Percentiles rank a stretch among this genome's conserved stretches.
phyloP scores from a whole-genome alignment of 768 basidiomycete species.

The Boletus sensibilis region DNA sequence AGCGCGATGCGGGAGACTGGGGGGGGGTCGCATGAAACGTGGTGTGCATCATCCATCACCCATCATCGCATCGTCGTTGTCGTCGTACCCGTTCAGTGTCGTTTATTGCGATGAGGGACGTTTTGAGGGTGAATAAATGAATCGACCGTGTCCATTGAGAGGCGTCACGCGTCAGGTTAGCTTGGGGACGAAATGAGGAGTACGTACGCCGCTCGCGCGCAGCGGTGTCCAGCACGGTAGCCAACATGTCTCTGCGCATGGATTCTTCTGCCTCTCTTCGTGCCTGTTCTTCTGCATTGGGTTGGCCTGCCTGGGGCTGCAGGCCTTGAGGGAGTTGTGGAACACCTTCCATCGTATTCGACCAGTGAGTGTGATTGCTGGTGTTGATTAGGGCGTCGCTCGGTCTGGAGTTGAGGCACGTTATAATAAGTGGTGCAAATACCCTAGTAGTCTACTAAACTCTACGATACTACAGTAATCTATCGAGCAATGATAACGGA shows the following conservation, averaged over 20 bases:
- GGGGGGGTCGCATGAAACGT: neutral
- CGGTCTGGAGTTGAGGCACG: neutral
- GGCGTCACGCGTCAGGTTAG: neutral
- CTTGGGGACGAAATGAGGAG: neutral
- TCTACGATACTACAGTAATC: constrained; percentile 7
- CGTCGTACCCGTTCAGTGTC: neutral
- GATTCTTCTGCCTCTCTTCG: constrained; percentile 69
- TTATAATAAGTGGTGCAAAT: neutral
- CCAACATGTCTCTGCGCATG: constrained; percentile 72
- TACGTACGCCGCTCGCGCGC: constrained; percentile 77
- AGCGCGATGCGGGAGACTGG: constrained; percentile 85
- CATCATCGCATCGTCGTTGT: neutral
- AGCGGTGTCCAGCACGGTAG: constrained; percentile 71
- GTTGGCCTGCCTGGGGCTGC: constrained; percentile 40
- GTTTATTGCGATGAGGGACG: neutral
- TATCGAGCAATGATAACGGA: neutral
- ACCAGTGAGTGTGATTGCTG: neutral
- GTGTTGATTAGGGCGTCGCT: neutral
- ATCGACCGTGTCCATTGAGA: neutral
- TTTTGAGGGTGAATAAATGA: neutral
- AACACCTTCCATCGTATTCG: constrained; percentile 25
- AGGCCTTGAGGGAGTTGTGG: constrained; percentile 29
- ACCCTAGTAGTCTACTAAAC: neutral
- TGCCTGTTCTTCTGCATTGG: constrained; percentile 50
- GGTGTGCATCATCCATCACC: neutral